A percentile compares a stretch with the other conserved stretches of the same genome.
Evolutionary conservation across 352 stramenopile genomes (phyloP).

Genomic region (Phytophthora fragariaefolia): DNA sequence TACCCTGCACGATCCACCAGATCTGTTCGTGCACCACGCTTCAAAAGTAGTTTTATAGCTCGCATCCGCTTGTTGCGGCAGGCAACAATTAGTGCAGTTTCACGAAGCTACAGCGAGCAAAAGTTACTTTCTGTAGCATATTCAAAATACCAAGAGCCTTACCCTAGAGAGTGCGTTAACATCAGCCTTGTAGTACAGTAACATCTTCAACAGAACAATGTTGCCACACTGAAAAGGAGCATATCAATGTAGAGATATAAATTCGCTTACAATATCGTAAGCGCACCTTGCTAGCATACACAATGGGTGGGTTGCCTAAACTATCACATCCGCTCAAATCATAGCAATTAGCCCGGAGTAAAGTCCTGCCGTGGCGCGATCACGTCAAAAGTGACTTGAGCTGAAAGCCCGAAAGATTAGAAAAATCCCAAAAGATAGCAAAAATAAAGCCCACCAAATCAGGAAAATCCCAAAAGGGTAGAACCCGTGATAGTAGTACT

Average conservation of each 20-base stretch:
- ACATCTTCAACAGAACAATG: slow-evolving; percentile 50
- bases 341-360: slow-evolving; percentile 55
- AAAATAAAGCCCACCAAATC: slow-evolving; percentile 44
- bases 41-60: slow-evolving; percentile 49
- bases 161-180: slow-evolving; percentile 63
- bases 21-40: slow-evolving; percentile 47
- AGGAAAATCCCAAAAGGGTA: slow-evolving; percentile 51
- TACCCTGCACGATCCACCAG: slow-evolving; percentile 49
- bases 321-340: slow-evolving; percentile 63
- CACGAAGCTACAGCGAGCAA: slow-evolving; percentile 43
- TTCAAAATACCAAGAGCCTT: neutral
- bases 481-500: slow-evolving; percentile 43
- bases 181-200: slow-evolving; percentile 66
- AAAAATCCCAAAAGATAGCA: no score
- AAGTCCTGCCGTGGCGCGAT: slow-evolving; percentile 33
- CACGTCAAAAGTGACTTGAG: no score
- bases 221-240: slow-evolving; percentile 44
- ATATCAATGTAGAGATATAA: neutral
- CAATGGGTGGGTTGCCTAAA: slow-evolving; percentile 54
- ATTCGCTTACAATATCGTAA: neutral
- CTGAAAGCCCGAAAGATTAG: no score
- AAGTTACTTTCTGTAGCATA: neutral
- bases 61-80: slow-evolving; percentile 56
- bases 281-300: slow-evolving; percentile 68
- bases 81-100: slow-evolving; percentile 57